Evolutionary conservation across 768 basidiomycete genomes (phyloP).

Genomic region (Lactarius hatsudake): DNA sequence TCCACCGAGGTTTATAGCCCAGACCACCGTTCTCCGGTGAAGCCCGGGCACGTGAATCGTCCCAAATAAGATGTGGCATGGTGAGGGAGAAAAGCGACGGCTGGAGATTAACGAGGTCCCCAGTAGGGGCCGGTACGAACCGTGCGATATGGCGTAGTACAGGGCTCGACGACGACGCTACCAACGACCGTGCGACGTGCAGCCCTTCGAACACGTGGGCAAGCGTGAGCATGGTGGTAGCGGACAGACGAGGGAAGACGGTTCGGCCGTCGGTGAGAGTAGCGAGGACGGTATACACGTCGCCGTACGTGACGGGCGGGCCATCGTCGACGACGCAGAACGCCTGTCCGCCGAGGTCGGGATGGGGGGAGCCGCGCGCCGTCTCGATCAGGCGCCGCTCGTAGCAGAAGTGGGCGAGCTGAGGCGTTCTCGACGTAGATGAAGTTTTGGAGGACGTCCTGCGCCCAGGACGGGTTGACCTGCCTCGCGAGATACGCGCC

Average conservation of each 20-base stretch:
- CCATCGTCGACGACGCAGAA: slow-evolving; percentile 68
- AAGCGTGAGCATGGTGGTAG: slow-evolving; percentile 63
- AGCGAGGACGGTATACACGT: slow-evolving; percentile 53
- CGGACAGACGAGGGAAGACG: slow-evolving; percentile 52
- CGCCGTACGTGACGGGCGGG: slow-evolving; percentile 58
- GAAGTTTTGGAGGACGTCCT: slow-evolving; percentile 57
- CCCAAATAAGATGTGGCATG: slow-evolving; percentile 39
- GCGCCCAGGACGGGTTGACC: slow-evolving; percentile 62
- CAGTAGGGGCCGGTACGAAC: slow-evolving; percentile 31
- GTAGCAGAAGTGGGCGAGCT: slow-evolving; percentile 66
- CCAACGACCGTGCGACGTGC: slow-evolving; percentile 34
- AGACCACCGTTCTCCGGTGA: slow-evolving; percentile 38
- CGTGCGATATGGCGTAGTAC: slow-evolving; percentile 35
- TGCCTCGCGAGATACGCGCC: slow-evolving; percentile 60
- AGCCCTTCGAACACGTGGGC: slow-evolving; percentile 57
- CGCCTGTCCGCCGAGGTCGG: slow-evolving; percentile 72
- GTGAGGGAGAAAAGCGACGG: slow-evolving; percentile 39
- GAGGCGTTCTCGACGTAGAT: slow-evolving; percentile 76
- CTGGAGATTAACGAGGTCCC: slow-evolving; percentile 40
- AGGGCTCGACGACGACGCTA: slow-evolving; percentile 30
- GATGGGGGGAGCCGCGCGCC: slow-evolving; percentile 40
- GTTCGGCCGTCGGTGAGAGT: slow-evolving; percentile 58
- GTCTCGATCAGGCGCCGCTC: slow-evolving; percentile 66
- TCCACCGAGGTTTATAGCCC: slow-evolving; percentile 36
- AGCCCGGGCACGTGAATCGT: slow-evolving; percentile 40